A percentile compares a stretch with the other conserved stretches of the same genome.
These are phyloP conservation scores for Colletotrichum eleusines DNA, from an alignment of 2,329 filamentous ascomycete genomes.

Conservation along the genomic window DNA sequence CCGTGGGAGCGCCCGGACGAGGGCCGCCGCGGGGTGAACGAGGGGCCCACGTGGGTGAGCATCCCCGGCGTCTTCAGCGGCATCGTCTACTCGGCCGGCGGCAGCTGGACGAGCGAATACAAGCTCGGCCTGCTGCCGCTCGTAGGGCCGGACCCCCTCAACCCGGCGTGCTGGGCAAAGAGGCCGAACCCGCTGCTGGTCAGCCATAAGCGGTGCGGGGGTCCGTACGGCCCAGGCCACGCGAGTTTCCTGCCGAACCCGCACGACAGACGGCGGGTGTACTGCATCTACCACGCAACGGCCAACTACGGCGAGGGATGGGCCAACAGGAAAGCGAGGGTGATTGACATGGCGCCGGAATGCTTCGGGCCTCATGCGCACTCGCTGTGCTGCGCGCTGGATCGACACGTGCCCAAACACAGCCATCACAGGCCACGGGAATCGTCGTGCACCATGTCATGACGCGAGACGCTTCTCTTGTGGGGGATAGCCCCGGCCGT, in stretches of 20 bases:
- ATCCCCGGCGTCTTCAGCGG: conserved; percentile 62
- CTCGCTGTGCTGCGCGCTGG: conserved; percentile 41
- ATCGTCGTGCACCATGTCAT: conserved; percentile 32
- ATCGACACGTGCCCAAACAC: conserved; percentile 32
- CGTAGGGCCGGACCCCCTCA: conserved; percentile 63
- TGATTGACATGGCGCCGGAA: conserved; percentile 39
- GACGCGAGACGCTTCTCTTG: too few relatives aligned
- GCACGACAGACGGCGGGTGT: conserved; percentile 63
- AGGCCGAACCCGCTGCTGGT: conserved; percentile 61
- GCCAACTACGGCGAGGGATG: conserved; percentile 49
- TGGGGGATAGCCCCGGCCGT: too few relatives aligned
- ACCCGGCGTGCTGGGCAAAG: conserved; percentile 62
- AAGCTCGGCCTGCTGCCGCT: conserved; percentile 66
- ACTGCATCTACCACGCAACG: conserved; percentile 69
- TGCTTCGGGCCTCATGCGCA: conserved; percentile 39
- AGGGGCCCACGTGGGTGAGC: conserved; percentile 67
- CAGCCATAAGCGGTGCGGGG: conserved; percentile 57
- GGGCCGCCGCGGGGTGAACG: conserved; percentile 64
- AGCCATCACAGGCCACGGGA: neutral
- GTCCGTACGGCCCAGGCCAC: conserved; percentile 68
- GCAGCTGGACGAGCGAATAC: conserved; percentile 69
- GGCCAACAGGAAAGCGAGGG: conserved; percentile 43
- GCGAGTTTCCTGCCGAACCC: conserved; percentile 71
- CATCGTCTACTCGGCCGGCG: conserved; percentile 66
- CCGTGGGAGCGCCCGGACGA: conserved; percentile 59